phyloP scores from a whole-genome alignment of 2,329 filamentous ascomycete genomes.

The Colletotrichum coccodes region DNA sequence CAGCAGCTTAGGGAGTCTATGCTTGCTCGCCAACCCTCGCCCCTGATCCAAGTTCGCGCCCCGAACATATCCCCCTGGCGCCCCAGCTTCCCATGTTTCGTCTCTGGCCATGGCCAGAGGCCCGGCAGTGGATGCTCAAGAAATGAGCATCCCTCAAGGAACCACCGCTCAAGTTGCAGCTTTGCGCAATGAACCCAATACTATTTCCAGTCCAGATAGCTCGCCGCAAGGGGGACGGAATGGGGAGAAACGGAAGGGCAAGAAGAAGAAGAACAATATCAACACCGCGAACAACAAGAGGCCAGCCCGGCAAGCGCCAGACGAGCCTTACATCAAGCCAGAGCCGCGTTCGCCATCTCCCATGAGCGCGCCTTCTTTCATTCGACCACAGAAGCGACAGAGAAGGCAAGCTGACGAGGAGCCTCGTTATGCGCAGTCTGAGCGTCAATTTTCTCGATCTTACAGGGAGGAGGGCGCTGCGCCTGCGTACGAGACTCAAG shows the following conservation, averaged over 20 bases:
- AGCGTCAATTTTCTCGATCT: conserved; percentile 40
- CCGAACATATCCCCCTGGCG: conserved; percentile 79
- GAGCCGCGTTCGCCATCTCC: conserved; percentile 74
- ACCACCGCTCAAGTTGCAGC: conserved; percentile 66
- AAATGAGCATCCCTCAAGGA: conserved; percentile 48
- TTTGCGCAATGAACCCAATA: conserved; percentile 60
- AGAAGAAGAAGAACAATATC: conserved; percentile 60
- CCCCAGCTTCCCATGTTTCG: conserved; percentile 78
- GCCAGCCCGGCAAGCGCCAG: conserved; percentile 59
- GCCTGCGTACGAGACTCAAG: conserved; percentile 40
- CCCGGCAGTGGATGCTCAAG: conserved; percentile 42
- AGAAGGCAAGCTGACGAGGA: conserved; percentile 55
- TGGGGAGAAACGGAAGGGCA: conserved; percentile 59
- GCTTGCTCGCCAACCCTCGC: conserved; percentile 57
- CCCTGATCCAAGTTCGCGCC: conserved; percentile 70
- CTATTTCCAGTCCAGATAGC: conserved; percentile 67
- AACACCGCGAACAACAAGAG: conserved; percentile 57
- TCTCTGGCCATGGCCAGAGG: conserved; percentile 60
- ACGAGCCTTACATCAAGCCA: conserved; percentile 66
- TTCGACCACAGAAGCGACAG: conserved; percentile 67
- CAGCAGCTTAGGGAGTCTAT: conserved; percentile 25
- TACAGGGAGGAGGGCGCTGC: conserved; percentile 44
- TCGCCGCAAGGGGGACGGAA: conserved; percentile 64
- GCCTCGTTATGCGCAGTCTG: conserved; percentile 53
- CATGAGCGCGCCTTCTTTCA: conserved; percentile 60